A percentile compares a stretch with the other conserved stretches of the same genome.
These are phyloP conservation scores for Musa beccarii DNA, from an alignment of 176 grass and related monocot species.

Conservation along the genomic window DNA sequence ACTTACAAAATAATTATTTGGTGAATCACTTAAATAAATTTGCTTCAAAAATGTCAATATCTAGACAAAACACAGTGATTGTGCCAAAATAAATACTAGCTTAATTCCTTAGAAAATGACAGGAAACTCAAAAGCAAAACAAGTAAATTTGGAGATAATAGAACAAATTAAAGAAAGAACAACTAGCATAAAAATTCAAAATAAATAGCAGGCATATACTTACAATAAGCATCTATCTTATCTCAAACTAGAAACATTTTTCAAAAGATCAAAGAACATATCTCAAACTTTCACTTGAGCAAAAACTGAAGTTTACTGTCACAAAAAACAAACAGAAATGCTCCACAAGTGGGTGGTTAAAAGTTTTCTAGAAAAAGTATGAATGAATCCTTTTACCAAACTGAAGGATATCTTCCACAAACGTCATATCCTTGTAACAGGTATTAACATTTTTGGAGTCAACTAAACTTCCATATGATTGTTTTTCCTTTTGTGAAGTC, in stretches of 20 bases:
- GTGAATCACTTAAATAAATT: not conserved
- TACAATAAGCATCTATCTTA: not conserved
- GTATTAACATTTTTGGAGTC: not conserved
- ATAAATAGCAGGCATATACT: not conserved
- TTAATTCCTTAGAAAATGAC: not conserved
- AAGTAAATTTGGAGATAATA: not conserved
- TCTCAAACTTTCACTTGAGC: not conserved
- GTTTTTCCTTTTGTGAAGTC: not conserved
- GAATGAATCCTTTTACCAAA: not conserved
- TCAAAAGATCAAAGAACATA: not conserved
- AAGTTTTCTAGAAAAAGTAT: not conserved
- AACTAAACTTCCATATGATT: not conserved
- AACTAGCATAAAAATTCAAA: not conserved
- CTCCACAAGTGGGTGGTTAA: no score
- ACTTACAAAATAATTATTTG: not conserved
- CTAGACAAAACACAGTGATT: no score
- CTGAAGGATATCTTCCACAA: not conserved
- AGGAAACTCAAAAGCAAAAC: not conserved
- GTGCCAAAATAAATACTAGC: no score
- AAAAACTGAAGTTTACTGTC: not conserved
- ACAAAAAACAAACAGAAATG: no score
- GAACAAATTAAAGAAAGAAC: not conserved
- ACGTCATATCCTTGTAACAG: not conserved
- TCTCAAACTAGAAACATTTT: not conserved
- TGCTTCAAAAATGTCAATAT: not conserved